These are phyloP conservation scores for Epichloe elymi DNA, from an alignment of 2,329 filamentous ascomycete species.

Conservation along the genomic window DNA sequence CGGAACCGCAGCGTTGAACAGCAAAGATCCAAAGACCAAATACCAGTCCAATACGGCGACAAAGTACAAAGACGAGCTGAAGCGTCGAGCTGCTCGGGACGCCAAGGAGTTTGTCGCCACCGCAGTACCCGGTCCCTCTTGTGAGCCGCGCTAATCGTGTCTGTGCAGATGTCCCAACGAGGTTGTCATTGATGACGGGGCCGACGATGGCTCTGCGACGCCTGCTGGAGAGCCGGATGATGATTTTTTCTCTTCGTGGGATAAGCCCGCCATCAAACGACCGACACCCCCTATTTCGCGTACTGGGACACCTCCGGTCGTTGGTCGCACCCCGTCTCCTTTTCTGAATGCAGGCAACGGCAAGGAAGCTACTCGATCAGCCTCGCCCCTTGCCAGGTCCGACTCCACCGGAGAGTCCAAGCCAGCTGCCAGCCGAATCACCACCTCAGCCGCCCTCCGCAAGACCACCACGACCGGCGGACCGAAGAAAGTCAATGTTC, in stretches of 20 bases:
- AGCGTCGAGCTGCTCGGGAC: conserved; percentile 70
- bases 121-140: no score
- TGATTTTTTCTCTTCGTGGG: conserved; percentile 99
- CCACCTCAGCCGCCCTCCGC: conserved; percentile 67
- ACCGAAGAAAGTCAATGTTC: conserved; percentile 71
- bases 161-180: conserved; percentile 60
- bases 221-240: conserved; percentile 79
- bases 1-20: conserved; percentile 82
- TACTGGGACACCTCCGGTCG: conserved; percentile 70
- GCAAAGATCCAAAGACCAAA: conserved; percentile 94
- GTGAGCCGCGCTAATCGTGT: conserved; percentile 12
- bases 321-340: conserved; percentile 75
- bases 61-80: conserved; percentile 97
- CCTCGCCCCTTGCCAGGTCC: conserved; percentile 64
- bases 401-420: conserved; percentile 40
- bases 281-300: conserved; percentile 93
- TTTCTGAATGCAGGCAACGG: conserved; percentile 64
- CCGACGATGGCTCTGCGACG: conserved; percentile 56
- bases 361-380: conserved; percentile 60
- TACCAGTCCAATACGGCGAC: conserved; percentile 86
- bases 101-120: conserved; percentile 56
- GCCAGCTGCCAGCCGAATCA: conserved; percentile 57
- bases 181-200: conserved; percentile 69
- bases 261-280: conserved; percentile 93
- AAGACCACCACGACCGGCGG: conserved; percentile 53